phyloP scores from a whole-genome alignment of 305 asterid genomes.

The Plantago coronopus region DNA sequence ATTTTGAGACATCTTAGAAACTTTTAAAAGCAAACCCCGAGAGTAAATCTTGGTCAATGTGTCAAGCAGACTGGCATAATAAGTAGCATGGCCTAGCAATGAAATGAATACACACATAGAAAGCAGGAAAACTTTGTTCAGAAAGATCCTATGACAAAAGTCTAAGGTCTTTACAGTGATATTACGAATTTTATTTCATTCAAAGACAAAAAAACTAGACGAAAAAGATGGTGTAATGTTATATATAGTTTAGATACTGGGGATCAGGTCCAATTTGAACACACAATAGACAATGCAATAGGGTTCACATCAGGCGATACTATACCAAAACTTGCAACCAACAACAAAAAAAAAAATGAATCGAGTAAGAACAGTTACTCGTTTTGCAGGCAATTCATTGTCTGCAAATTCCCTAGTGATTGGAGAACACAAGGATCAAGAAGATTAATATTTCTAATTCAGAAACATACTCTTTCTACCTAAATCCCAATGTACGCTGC shows the following conservation, averaged over 20 bases:
- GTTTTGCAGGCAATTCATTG: not conserved
- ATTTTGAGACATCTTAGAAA: not conserved
- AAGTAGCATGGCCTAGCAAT: not conserved
- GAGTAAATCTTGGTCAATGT: not conserved
- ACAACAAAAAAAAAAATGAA: no score
- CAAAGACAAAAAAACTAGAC: not conserved
- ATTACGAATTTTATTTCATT: not conserved
- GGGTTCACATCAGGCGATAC: no score
- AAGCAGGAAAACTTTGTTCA: not conserved
- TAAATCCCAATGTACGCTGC: conserved; percentile 9
- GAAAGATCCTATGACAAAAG: not conserved
- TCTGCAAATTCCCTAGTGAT: not conserved
- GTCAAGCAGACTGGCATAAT: not conserved
- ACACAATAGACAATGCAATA: not conserved
- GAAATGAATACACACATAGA: not conserved
- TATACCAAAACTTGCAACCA: no score
- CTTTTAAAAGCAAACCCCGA: not conserved
- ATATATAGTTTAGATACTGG: not conserved
- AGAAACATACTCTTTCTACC: conserved; percentile 1
- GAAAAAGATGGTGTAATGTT: not conserved
- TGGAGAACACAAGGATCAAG: not conserved
- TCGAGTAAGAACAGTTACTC: not conserved
- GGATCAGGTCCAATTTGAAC: not conserved
- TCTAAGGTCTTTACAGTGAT: not conserved
- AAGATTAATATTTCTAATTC: not conserved